These are phyloP conservation scores for Dendrocalamus latiflorus DNA, from an alignment of 202 grass and related monocot genomes.

Conservation along the genomic window DNA sequence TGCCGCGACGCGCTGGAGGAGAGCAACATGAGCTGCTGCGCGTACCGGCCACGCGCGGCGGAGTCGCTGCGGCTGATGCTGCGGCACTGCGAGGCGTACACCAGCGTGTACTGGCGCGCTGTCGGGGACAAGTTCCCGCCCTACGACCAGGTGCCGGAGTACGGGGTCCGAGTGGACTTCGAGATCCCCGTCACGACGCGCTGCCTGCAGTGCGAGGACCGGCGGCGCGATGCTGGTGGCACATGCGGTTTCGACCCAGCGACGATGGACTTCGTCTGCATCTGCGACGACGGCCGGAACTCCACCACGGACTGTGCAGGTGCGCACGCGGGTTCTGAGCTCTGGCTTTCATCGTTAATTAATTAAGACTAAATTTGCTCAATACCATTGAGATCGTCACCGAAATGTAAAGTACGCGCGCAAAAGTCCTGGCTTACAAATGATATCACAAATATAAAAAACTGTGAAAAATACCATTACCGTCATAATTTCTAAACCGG, in stretches of 20 bases:
- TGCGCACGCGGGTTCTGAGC: neutral
- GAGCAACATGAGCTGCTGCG: slow-evolving; percentile 57
- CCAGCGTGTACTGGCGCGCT: slow-evolving; percentile 81
- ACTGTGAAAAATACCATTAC: too few relatives aligned
- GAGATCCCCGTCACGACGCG: slow-evolving; percentile 79
- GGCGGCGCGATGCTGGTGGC: slow-evolving; percentile 40
- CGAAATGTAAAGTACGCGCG: too few relatives aligned
- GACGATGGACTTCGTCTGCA: slow-evolving; percentile 64
- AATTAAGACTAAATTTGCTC: too few relatives aligned
- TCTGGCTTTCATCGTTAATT: neutral
- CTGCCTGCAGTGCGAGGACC: slow-evolving; percentile 79
- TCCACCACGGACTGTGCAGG: slow-evolving; percentile 71
- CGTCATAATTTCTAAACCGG: too few relatives aligned
- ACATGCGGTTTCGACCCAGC: slow-evolving; percentile 65
- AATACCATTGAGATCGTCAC: too few relatives aligned
- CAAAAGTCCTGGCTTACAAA: too few relatives aligned
- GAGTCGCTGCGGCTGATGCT: slow-evolving; percentile 69
- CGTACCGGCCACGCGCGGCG: slow-evolving; percentile 61
- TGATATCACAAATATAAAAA: too few relatives aligned
- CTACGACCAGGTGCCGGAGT: slow-evolving; percentile 81
- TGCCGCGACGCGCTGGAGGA: slow-evolving; percentile 49
- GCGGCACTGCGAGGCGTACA: slow-evolving; percentile 69
- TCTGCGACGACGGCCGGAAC: slow-evolving; percentile 69
- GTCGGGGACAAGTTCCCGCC: too few relatives aligned
- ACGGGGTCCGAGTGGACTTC: slow-evolving; percentile 80